Evolutionary conservation across 2,329 filamentous ascomycete genomes (phyloP), one percentile per base, ranked within the genome.

Genomic region (Plenodomus biglobosus): DNA sequence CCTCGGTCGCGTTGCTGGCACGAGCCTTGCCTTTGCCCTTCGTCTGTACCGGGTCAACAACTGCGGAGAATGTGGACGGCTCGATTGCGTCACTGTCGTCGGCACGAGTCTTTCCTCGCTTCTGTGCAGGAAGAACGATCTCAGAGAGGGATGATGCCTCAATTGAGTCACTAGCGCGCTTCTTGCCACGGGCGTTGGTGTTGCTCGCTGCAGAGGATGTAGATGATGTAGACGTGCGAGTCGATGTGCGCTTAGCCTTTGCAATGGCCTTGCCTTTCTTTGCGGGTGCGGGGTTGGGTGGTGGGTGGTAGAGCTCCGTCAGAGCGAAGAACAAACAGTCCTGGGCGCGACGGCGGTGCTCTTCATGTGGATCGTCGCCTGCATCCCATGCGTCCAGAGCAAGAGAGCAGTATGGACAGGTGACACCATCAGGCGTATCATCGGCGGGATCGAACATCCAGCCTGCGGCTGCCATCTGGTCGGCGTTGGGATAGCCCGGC

Each of bases 321-420:
- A 95, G 81, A 1, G 77, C 73, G 66, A 97, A 97, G 75, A 95
- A 97, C 13, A 84, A 79, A 67, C 94, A 99, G 19, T 86, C 79
- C 0, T 90, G 83, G 1, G 86, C 87, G 59, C 94, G 85, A 45
- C 83, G 85, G 61, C 85, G 84, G 68, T 99, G 94, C 68, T 99
- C 94, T 52, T 95, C 85, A 85, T 87, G 82, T 52, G 94, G 94
- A 67, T 95, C 90, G 70, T 99, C 94, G 50, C 86, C 85, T 1
- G 87, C 86, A 67, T 97, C 94, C 94, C 95, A 99, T 6, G 91
- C 91, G 70, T 97, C 92, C 10, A 99, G 80, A 10, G 87, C 90
- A 15, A 97, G 75, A 48, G 88, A 84, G 75, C 94, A 99, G 73
- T 97, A 96, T 21, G 88, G 81, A 69, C 94, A 99, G 10, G 88